Percentiles rank a stretch among this genome's conserved stretches.
Conservation (phyloP, 169 alveolate genomes). For the Plasmodium gallinaceum region DNA sequence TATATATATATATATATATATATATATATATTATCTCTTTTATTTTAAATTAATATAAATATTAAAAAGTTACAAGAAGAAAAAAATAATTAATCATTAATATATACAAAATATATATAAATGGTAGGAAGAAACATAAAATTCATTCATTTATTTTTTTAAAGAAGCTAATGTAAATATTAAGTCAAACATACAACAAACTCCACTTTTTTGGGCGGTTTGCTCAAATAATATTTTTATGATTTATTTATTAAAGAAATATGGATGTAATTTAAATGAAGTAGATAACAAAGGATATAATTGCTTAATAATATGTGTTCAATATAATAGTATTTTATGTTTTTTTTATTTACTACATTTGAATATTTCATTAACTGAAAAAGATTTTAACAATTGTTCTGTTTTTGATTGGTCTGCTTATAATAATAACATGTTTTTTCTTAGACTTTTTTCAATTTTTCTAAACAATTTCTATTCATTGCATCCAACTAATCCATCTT, state of each 20-base stretch:
- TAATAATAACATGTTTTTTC: constrained; percentile 58
- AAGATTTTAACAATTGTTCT: constrained; percentile 43
- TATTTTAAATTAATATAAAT: not conserved
- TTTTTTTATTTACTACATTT: constrained; percentile 57
- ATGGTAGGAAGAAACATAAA: too few relatives aligned
- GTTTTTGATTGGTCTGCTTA: constrained; percentile 65
- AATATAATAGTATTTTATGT: constrained; percentile 23
- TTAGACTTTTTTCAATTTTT: constrained; percentile 54
- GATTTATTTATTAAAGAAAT: constrained; percentile 46
- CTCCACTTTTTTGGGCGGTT: constrained; percentile 76
- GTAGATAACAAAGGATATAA: constrained; percentile 59
- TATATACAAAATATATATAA: too few relatives aligned
- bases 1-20: not conserved
- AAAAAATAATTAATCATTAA: too few relatives aligned
- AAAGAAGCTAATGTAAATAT: constrained; percentile 43
- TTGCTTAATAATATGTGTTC: constrained; percentile 59
- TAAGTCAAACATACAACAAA: constrained; percentile 26
- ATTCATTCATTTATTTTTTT: constrained; percentile 8
- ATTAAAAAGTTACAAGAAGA: too few relatives aligned
- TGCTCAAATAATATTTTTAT: constrained; percentile 41
- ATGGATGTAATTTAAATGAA: constrained; percentile 43
- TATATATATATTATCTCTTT: not conserved
- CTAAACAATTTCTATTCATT: constrained; percentile 19
- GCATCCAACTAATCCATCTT: constrained; percentile 20
- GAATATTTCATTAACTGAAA: constrained; percentile 22